These are phyloP conservation scores for Rosa chinensis DNA, from an alignment of 306 rosid genomes.

Conservation along the genomic window DNA sequence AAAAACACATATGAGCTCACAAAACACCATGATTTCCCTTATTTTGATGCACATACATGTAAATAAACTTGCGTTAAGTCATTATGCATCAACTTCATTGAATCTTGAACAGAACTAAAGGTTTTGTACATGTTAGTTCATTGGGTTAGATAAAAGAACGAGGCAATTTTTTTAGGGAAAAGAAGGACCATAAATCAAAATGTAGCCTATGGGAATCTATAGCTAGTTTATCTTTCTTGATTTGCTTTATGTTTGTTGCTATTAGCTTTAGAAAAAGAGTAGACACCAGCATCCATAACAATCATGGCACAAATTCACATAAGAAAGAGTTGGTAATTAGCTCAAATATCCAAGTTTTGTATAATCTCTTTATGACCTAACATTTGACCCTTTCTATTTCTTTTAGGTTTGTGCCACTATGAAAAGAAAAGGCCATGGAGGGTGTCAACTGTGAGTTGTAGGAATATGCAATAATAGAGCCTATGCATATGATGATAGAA, in stretches of 20 bases:
- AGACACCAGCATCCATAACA: constrained; percentile 23
- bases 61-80: not conserved
- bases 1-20: not conserved
- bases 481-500: constrained; percentile 23
- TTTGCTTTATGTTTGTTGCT: constrained; percentile 19
- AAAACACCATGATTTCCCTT: not conserved
- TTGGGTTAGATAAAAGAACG: not conserved
- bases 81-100: not conserved
- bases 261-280: constrained; percentile 29
- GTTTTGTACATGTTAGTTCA: not conserved
- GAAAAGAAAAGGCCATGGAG: constrained; percentile 26
- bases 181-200: constrained; percentile 18
- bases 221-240: not conserved
- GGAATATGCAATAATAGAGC: constrained; percentile 39
- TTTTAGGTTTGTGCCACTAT: constrained; percentile 28
- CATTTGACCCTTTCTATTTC: constrained; percentile 23
- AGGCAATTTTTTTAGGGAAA: not conserved
- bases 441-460: constrained; percentile 24
- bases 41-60: not conserved
- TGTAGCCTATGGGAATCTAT: constrained; percentile 14
- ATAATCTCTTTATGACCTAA: constrained; percentile 26
- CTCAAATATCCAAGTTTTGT: constrained; percentile 21
- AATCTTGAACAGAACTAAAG: not conserved
- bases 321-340: constrained; percentile 2
- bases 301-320: constrained; percentile 36